Percentiles rank a stretch among this genome's conserved stretches.
These are phyloP conservation scores for Cyclospora cayetanensis DNA, from an alignment of 169 alveolate genomes.

Conservation along the genomic window DNA sequence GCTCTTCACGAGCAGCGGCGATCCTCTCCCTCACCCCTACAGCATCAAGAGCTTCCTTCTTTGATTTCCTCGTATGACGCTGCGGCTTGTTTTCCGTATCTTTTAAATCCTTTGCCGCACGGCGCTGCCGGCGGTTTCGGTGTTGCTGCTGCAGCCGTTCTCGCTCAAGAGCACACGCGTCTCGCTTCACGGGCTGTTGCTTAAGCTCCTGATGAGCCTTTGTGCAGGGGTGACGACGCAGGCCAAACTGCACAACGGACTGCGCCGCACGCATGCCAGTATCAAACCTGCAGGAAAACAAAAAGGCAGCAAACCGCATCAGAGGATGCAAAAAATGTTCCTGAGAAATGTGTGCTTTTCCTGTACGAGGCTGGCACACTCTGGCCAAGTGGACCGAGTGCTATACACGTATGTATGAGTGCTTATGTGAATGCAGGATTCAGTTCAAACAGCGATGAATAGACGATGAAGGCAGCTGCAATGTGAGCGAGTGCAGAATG, in stretches of 20 bases:
- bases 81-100: constrained; percentile 25
- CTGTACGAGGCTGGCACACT: no score
- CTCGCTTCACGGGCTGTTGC: constrained; percentile 12
- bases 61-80: not conserved
- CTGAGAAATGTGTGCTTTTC: no score
- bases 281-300: no score
- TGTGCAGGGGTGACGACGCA: constrained; percentile 60
- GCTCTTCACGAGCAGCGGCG: constrained; percentile 36
- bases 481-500: no score
- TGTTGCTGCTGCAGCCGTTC: constrained; percentile 58
- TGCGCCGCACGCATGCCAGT: constrained; percentile 68
- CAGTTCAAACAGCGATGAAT: not conserved
- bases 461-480: not conserved
- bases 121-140: constrained; percentile 47
- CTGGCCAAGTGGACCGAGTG: no score
- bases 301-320: no score
- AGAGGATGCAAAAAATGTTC: no score
- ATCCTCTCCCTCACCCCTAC: constrained; percentile 35
- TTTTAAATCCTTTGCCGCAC: not conserved
- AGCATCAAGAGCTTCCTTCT: constrained; percentile 7
- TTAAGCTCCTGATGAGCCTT: constrained; percentile 10
- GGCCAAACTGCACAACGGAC: constrained; percentile 63
- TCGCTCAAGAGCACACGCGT: not conserved
- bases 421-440: not conserved
- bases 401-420: no score